Conservation (phyloP, 2,329 filamentous ascomycete species). For the Fusarium haematococcum region DNA sequence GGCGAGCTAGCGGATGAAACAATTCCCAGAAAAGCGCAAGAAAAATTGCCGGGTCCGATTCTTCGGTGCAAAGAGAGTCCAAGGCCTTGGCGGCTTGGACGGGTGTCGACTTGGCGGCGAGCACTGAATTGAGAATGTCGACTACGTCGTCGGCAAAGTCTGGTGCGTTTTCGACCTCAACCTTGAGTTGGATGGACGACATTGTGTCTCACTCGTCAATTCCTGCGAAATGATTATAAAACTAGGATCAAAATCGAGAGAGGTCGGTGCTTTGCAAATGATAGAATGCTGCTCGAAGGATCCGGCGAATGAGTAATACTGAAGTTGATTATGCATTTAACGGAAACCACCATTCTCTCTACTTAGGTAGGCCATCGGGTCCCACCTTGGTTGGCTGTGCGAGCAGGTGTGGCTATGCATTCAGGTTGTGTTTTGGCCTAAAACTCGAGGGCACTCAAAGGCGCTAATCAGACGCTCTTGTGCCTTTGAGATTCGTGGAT, state of each 20-base stretch:
- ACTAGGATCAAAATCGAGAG: background rate
- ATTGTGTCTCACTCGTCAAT: background rate
- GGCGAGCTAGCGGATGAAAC: constrained; percentile 34
- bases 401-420: background rate
- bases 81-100: constrained; percentile 3
- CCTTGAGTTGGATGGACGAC: background rate
- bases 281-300: background rate
- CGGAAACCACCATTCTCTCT: background rate
- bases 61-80: constrained; percentile 7
- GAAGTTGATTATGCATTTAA: background rate
- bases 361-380: too few species aligned
- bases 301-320: background rate
- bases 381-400: background rate
- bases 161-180: constrained; percentile 13
- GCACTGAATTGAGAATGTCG: constrained; percentile 13
- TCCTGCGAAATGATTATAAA: background rate
- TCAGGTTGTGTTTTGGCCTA: background rate
- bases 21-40: constrained; percentile 42
- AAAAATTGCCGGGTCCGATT: constrained; percentile 16
- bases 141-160: constrained; percentile 14
- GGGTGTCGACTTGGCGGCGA: background rate
- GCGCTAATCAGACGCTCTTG: background rate
- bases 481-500: background rate
- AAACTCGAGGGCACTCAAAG: background rate
- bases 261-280: background rate